These are phyloP conservation scores for Pezicula radicicola DNA, from an alignment of 2,329 filamentous ascomycete genomes.

Conservation along the genomic window DNA sequence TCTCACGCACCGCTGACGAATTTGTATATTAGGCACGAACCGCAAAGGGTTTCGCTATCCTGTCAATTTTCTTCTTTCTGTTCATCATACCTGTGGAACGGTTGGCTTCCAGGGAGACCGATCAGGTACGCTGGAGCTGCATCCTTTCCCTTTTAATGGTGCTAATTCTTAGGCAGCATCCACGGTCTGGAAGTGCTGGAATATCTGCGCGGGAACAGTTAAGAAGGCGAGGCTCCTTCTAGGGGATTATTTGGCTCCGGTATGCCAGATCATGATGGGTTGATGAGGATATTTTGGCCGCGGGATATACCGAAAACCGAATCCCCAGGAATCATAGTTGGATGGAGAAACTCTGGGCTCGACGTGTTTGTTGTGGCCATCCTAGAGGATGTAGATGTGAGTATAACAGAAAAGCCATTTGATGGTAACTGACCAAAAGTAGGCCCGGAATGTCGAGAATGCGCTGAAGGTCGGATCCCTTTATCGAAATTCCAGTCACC, in stretches of 20 bases:
- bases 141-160: slow-evolving; percentile 13
- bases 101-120: slow-evolving; percentile 76
- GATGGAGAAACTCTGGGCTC: slow-evolving; percentile 89
- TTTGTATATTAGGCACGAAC: slow-evolving; percentile 65
- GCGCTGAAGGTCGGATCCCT: slow-evolving; percentile 81
- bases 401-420: slow-evolving; percentile 26
- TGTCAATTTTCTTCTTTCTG: slow-evolving; percentile 82
- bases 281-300: slow-evolving; percentile 99
- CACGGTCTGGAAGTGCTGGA: slow-evolving; percentile 71
- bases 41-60: slow-evolving; percentile 77
- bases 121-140: slow-evolving; percentile 58
- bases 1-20: slow-evolving; percentile 8
- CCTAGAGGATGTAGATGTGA: slow-evolving; percentile 85
- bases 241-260: slow-evolving; percentile 38
- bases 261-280: slow-evolving; percentile 75
- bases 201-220: slow-evolving; percentile 96
- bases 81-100: slow-evolving; percentile 81
- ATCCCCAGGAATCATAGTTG: slow-evolving; percentile 81
- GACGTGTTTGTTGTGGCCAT: slow-evolving; percentile 90
- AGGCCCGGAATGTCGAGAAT: slow-evolving; percentile 72
- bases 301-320: slow-evolving; percentile 73
- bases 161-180: slow-evolving; percentile 59
- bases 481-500: slow-evolving; percentile 77
- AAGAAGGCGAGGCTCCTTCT: slow-evolving; percentile 92
- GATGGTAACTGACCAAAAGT: slow-evolving; percentile 19